phyloP scores from a whole-genome alignment of 2,329 filamentous ascomycete genomes.

The Zymoseptoria tritici region DNA sequence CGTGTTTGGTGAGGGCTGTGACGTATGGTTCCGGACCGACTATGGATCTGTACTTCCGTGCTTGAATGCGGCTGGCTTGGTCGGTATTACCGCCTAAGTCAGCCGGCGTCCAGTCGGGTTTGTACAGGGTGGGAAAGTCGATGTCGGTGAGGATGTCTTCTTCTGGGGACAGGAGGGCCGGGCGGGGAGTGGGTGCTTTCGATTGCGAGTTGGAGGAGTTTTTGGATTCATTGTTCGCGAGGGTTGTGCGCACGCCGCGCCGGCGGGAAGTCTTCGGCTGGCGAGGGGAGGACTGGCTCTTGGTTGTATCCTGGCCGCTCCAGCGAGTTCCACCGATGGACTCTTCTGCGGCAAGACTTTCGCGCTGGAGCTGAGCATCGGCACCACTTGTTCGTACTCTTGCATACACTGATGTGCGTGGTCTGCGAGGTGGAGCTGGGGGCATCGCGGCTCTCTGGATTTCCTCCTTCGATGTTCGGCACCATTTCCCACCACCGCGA shows the following conservation, averaged over 20 bases:
- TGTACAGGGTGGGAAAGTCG: conserved; percentile 25
- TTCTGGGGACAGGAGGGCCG: conserved; percentile 24
- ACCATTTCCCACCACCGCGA: conserved; percentile 29
- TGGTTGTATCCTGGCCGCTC: conserved; percentile 6
- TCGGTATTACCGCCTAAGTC: conserved; percentile 18
- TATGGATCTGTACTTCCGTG: conserved; percentile 34
- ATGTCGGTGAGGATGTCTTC: conserved; percentile 26
- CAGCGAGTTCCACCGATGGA: background rate
- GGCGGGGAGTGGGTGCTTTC: conserved; percentile 26
- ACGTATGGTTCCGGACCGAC: conserved; percentile 37
- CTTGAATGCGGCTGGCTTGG: conserved; percentile 36
- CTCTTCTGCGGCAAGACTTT: conserved; percentile 12
- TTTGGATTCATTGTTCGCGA: conserved; percentile 7
- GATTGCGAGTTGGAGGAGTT: conserved; percentile 14
- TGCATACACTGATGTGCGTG: conserved; percentile 3
- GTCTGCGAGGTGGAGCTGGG: conserved; percentile 4
- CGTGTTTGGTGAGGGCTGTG: conserved; percentile 36
- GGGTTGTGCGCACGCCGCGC: conserved; percentile 5
- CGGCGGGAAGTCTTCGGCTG: conserved; percentile 8
- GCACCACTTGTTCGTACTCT: conserved; percentile 11
- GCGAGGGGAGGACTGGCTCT: conserved; percentile 1
- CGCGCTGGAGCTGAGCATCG: conserved; percentile 19
- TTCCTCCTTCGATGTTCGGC: conserved; percentile 22
- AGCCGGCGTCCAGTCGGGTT: conserved; percentile 19
- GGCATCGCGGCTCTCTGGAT: conserved; percentile 7